Conservation (phyloP, 257 asterid species). For the Datura wrightii region DNA sequence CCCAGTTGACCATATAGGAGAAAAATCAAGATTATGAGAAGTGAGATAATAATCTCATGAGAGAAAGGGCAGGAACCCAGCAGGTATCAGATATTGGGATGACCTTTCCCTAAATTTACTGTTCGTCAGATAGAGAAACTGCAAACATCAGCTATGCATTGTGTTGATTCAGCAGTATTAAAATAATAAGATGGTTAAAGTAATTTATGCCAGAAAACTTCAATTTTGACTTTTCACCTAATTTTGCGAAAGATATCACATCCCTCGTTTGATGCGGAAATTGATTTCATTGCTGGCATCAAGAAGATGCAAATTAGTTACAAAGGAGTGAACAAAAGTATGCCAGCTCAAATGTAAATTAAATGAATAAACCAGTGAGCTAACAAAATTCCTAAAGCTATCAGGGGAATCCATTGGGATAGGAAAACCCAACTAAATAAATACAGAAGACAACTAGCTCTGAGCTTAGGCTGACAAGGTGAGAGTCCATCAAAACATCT, state of each 20-base stretch:
- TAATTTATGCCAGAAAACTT: constrained; percentile 7
- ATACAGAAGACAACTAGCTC: too few relatives aligned
- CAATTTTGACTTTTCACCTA: background rate
- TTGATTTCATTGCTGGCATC: too few relatives aligned
- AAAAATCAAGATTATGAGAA: constrained; percentile 13
- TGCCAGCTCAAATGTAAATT: too few relatives aligned
- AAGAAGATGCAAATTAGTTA: too few relatives aligned
- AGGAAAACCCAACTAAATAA: too few relatives aligned
- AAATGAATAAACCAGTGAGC: too few relatives aligned
- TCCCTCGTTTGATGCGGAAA: background rate
- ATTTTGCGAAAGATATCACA: background rate
- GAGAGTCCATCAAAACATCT: too few relatives aligned
- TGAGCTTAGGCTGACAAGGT: too few relatives aligned
- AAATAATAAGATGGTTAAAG: background rate
- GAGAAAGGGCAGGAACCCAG: constrained; percentile 22
- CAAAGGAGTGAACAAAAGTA: too few relatives aligned
- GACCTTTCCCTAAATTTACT: background rate
- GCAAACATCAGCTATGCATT: background rate
- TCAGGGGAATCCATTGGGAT: too few relatives aligned
- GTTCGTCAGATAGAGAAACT: background rate
- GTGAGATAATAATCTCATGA: constrained; percentile 20
- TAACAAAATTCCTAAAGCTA: too few relatives aligned
- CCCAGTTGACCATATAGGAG: constrained; percentile 14
- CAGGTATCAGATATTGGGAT: constrained; percentile 14
- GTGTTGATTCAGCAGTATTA: background rate